Evolutionary conservation across 257 asterid species (phyloP).

Genomic region (Ilex asprella): DNA sequence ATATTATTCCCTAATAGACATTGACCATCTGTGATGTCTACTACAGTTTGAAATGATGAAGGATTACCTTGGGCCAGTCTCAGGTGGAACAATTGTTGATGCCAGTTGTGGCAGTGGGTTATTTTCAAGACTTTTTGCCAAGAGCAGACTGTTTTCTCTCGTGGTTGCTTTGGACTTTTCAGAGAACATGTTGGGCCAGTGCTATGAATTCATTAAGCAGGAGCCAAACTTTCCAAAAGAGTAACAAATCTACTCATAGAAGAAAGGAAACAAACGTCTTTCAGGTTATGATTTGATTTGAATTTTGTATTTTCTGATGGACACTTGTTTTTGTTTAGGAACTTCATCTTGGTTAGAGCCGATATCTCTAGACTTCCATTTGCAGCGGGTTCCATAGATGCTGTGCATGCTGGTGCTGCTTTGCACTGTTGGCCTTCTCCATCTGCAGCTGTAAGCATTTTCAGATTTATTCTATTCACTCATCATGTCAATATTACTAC

Average conservation of each 20-base stretch:
- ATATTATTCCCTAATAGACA: too few species aligned
- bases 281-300: background rate
- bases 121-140: conserved; percentile 70
- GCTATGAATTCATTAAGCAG: conserved; percentile 67
- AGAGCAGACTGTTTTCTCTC: conserved; percentile 64
- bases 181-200: conserved; percentile 71
- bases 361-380: conserved; percentile 85
- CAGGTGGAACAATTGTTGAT: conserved; percentile 79
- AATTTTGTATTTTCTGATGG: background rate
- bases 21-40: background rate
- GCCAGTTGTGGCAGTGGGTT: conserved; percentile 94
- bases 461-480: conserved; percentile 1
- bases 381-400: conserved; percentile 61
- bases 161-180: conserved; percentile 81
- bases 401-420: conserved; percentile 96
- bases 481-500: background rate
- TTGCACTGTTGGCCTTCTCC: conserved; percentile 96
- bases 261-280: background rate
- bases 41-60: conserved; percentile 75
- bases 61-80: conserved; percentile 60
- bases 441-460: conserved; percentile 57
- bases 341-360: conserved; percentile 65
- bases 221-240: conserved; percentile 66
- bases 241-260: conserved; percentile 24
- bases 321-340: conserved; percentile 33